A percentile compares a stretch with the other conserved stretches of the same genome.
These are phyloP conservation scores for Kluyveromyces sp. DNA, from an alignment of 1,139 yeast genomes.

Conservation along the genomic window DNA sequence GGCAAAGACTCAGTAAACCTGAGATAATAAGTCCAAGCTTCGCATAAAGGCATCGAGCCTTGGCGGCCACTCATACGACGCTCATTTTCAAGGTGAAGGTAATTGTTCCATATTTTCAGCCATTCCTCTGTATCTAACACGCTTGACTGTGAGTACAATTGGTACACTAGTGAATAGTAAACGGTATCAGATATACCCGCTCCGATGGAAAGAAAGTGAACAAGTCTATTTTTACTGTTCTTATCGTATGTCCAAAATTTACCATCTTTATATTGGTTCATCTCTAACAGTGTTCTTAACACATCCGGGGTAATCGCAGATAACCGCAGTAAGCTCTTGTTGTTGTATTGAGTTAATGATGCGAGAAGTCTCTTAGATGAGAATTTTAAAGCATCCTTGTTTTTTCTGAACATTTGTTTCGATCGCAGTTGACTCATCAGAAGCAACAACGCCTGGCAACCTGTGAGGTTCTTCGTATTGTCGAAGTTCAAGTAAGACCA, in stretches of 20 bases:
- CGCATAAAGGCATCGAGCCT: constrained; percentile 18
- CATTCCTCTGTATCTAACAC: constrained; percentile 20
- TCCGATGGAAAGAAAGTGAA: constrained; percentile 45
- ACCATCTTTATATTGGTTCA: constrained; percentile 39
- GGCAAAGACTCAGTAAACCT: constrained; percentile 11
- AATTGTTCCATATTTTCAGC: constrained; percentile 24
- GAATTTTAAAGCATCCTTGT: constrained; percentile 37
- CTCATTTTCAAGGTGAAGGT: constrained; percentile 16
- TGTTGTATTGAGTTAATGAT: constrained; percentile 40
- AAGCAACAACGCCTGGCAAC: constrained; percentile 41
- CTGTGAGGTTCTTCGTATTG: constrained; percentile 36
- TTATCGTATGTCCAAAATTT: constrained; percentile 47
- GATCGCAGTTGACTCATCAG: constrained; percentile 31
- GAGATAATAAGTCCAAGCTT: constrained; percentile 24
- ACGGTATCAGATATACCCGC: constrained; percentile 45
- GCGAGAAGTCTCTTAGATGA: constrained; percentile 47
- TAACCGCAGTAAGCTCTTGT: constrained; percentile 37
- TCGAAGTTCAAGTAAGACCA: constrained; percentile 37
- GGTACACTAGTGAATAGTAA: constrained; percentile 37
- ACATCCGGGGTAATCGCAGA: constrained; percentile 44
- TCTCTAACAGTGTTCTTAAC: constrained; percentile 40
- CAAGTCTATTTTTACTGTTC: constrained; percentile 39
- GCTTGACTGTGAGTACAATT: constrained; percentile 14
- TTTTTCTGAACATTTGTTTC: constrained; percentile 19
- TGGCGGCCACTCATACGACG: constrained; percentile 22